Evolutionary conservation across 495 filamentous ascomycete genomes (phyloP).

Genomic region (Penicillium cosmopolitanum): DNA sequence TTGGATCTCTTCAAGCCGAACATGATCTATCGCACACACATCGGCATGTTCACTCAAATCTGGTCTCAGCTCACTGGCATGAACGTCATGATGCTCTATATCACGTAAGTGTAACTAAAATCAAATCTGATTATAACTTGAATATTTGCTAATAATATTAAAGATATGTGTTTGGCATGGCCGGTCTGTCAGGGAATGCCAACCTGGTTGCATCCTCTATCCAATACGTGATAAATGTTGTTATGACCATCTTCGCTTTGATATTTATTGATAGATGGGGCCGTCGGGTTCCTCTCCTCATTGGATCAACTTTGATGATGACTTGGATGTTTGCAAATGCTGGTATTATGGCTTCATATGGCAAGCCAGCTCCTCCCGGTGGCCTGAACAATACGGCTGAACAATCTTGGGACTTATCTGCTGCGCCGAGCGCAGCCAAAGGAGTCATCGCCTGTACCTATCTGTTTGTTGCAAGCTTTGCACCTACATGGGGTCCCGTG

Average conservation of each 20-base stretch:
- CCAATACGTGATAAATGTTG: conserved; percentile 68
- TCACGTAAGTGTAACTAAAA: not conserved
- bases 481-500: conserved; percentile 64
- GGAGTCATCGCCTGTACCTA: conserved; percentile 67
- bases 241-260: conserved; percentile 57
- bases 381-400: conserved; percentile 41
- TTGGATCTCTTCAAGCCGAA: conserved; percentile 68
- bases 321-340: conserved; percentile 71
- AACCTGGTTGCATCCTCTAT: conserved; percentile 70
- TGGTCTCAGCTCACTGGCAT: conserved; percentile 85
- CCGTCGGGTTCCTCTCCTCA: conserved; percentile 63
- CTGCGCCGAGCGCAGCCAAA: conserved; percentile 43
- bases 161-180: conserved; percentile 73
- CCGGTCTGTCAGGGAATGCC: conserved; percentile 58
- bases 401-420: conserved; percentile 45
- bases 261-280: conserved; percentile 67
- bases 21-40: conserved; percentile 76
- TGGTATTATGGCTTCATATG: conserved; percentile 62
- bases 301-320: conserved; percentile 69
- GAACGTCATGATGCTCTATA: conserved; percentile 78
- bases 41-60: conserved; percentile 80
- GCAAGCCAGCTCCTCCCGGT: conserved; percentile 54
- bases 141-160: not conserved
- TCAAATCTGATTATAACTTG: not conserved
- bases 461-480: conserved; percentile 65